These are phyloP conservation scores for Rhododendron ovatum DNA, from an alignment of 148 eudicot species.

Conservation along the genomic window DNA sequence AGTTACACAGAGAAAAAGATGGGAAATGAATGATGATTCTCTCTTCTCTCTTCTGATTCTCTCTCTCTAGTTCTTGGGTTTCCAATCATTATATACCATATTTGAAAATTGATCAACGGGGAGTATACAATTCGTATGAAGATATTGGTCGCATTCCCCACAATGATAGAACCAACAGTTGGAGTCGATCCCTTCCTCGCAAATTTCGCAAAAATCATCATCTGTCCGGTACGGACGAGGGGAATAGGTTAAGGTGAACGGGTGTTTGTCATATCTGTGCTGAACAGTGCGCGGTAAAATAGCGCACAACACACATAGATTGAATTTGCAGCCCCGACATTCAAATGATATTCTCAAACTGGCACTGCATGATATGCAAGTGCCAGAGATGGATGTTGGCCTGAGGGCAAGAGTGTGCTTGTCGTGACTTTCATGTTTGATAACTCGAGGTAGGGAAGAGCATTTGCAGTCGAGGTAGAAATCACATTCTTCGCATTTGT, in stretches of 20 bases:
- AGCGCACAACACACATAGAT: neutral
- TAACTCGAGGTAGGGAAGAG: neutral
- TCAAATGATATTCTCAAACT: neutral
- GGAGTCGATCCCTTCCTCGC: neutral
- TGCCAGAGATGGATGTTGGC: neutral
- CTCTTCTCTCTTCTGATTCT: too few species aligned
- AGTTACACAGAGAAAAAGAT: too few species aligned
- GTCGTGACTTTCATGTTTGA: neutral
- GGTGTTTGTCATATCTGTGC: neutral
- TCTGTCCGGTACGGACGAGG: neutral
- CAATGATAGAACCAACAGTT: neutral
- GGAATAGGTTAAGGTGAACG: neutral
- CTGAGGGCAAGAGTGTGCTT: neutral
- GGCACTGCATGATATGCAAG: neutral
- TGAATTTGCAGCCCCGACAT: neutral
- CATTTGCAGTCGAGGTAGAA: neutral
- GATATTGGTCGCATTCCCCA: neutral
- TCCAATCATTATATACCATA: neutral
- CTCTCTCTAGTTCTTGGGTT: too few species aligned
- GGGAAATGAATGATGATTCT: too few species aligned
- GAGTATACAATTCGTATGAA: neutral
- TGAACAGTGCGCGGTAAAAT: neutral
- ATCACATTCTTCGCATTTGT: accelerated
- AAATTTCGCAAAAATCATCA: neutral
- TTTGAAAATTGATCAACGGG: neutral